These are phyloP conservation scores for Saccharomycopsis javanensis DNA, from an alignment of 805 yeast genomes.

Conservation along the genomic window DNA sequence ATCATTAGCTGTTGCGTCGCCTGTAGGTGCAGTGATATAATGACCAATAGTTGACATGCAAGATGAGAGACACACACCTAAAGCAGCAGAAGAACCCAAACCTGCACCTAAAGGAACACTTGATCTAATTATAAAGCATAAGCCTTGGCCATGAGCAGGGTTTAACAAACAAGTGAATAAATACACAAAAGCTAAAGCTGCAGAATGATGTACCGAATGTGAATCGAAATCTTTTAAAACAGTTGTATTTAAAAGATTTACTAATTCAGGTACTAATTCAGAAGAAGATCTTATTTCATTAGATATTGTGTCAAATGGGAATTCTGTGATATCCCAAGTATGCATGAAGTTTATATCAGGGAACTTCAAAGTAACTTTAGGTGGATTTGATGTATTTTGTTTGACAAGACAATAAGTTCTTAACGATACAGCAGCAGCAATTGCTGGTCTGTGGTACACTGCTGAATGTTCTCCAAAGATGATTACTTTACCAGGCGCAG, in stretches of 20 bases:
- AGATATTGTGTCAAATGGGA: constrained; percentile 45
- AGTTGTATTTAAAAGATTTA: constrained; percentile 34
- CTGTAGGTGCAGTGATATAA: constrained; percentile 35
- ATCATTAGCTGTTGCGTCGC: constrained; percentile 26
- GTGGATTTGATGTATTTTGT: constrained; percentile 30
- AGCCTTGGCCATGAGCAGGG: constrained; percentile 31
- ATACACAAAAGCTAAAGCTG: constrained; percentile 80
- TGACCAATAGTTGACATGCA: constrained; percentile 59
- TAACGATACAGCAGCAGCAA: constrained; percentile 87
- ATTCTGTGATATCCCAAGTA: constrained; percentile 49
- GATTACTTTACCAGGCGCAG: constrained; percentile 96
- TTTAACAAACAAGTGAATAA: constrained; percentile 52
- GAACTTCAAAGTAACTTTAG: constrained; percentile 54
- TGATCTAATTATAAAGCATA: constrained; percentile 58
- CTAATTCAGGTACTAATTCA: constrained; percentile 52
- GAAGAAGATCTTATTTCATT: constrained; percentile 30
- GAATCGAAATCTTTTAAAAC: constrained; percentile 38
- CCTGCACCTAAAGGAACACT: constrained; percentile 96
- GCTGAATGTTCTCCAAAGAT: constrained; percentile 96
- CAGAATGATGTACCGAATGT: constrained; percentile 51
- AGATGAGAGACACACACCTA: constrained; percentile 73
- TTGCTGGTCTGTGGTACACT: constrained; percentile 86
- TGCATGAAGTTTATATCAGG: constrained; percentile 69
- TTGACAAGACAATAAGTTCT: constrained; percentile 72
- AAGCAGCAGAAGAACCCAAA: constrained; percentile 86